These are phyloP conservation scores for Musa beccarii DNA, from an alignment of 176 grass and related monocot species.

Conservation along the genomic window DNA sequence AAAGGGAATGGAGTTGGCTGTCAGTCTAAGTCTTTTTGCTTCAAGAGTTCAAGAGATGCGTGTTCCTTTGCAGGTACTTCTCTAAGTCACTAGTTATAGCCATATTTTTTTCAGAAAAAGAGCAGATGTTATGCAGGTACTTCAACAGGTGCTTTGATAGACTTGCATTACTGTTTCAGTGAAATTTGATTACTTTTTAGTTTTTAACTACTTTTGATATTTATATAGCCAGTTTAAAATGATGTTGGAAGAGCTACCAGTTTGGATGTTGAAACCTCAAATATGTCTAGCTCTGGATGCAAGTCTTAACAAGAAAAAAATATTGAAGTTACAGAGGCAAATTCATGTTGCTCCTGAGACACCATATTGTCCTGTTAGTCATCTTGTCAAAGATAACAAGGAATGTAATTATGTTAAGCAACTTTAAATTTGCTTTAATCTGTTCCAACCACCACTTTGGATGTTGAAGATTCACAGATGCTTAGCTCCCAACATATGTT, in stretches of 20 bases:
- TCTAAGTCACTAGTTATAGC: background rate
- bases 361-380: background rate
- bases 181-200: background rate
- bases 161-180: background rate
- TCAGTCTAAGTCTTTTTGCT: conserved; percentile 96
- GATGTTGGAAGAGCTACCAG: background rate
- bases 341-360: background rate
- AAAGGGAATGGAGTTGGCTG: conserved; percentile 97
- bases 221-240: background rate
- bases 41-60: conserved; percentile 92
- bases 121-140: background rate
- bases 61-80: conserved; percentile 85
- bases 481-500: background rate
- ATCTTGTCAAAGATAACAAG: background rate
- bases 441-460: background rate
- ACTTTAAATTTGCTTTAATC: background rate
- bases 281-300: background rate
- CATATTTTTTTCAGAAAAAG: background rate
- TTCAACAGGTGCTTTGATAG: background rate
- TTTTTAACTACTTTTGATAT: background rate
- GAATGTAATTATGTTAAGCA: background rate
- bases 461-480: background rate
- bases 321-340: background rate
- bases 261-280: background rate
- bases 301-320: background rate